These are phyloP conservation scores for Solanum hybrid DNA, from an alignment of 305 asterid genomes.

Conservation along the genomic window DNA sequence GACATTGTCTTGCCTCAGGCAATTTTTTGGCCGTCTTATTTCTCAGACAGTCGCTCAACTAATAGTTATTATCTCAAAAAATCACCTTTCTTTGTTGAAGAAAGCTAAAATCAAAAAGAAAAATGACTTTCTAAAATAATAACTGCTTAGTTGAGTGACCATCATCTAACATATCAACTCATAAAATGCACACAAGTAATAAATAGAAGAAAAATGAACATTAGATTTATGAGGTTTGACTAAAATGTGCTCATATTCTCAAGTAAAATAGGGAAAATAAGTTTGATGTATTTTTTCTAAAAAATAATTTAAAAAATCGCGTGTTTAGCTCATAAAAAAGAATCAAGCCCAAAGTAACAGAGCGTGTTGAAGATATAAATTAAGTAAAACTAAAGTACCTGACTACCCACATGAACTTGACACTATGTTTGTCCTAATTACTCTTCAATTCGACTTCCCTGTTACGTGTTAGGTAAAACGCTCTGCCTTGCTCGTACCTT, in stretches of 20 bases:
- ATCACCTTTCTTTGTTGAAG: not conserved
- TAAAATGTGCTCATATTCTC: not conserved
- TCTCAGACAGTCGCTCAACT: not conserved
- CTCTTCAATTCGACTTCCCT: not conserved
- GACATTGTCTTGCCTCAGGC: constrained; percentile 79
- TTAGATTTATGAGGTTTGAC: not conserved
- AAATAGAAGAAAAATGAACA: not conserved
- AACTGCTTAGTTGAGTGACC: not conserved
- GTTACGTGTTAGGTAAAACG: not conserved
- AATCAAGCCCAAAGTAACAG: not conserved
- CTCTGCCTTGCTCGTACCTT: too few relatives aligned
- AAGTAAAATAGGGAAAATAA: not conserved
- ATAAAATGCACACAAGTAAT: not conserved
- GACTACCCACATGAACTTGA: not conserved
- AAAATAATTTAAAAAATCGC: not conserved
- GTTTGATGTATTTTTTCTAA: not conserved
- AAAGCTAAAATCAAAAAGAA: too few relatives aligned
- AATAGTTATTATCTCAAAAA: not conserved
- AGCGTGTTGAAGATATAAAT: not conserved
- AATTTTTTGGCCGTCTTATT: not conserved
- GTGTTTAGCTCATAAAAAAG: not conserved
- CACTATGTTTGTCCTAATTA: not conserved
- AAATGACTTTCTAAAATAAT: too few relatives aligned
- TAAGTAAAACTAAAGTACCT: not conserved
- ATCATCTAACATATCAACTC: not conserved